Percentiles rank a stretch among this genome's conserved stretches.
These are phyloP conservation scores for Sugiyamaella sp. DNA, from an alignment of 1,139 yeast genomes.

Conservation along the genomic window DNA sequence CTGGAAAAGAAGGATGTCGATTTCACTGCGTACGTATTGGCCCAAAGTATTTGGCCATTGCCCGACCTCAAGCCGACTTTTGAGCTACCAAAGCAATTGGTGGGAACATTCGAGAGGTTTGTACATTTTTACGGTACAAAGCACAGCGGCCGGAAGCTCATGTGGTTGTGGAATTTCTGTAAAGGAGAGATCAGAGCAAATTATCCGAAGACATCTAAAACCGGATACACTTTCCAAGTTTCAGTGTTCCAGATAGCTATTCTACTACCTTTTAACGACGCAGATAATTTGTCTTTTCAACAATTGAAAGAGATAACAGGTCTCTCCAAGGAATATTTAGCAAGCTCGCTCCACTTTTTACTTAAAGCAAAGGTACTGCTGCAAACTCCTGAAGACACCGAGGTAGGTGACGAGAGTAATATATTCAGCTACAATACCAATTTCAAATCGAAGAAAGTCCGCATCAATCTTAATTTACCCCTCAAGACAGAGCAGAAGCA, in stretches of 20 bases:
- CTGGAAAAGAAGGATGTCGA: constrained; percentile 46
- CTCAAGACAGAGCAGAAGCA: constrained; percentile 75
- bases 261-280: constrained; percentile 73
- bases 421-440: constrained; percentile 73
- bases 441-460: constrained; percentile 81
- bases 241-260: constrained; percentile 88
- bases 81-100: constrained; percentile 64
- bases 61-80: constrained; percentile 53
- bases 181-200: constrained; percentile 94
- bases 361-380: constrained; percentile 75
- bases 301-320: constrained; percentile 71
- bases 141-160: constrained; percentile 85
- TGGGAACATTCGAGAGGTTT: constrained; percentile 65
- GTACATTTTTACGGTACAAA: constrained; percentile 69
- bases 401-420: constrained; percentile 50
- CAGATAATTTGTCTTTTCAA: constrained; percentile 58
- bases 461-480: constrained; percentile 83
- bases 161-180: constrained; percentile 96
- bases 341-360: constrained; percentile 76
- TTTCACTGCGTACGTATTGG: constrained; percentile 76
- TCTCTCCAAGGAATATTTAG: constrained; percentile 64
- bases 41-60: constrained; percentile 92
- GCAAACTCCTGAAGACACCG: constrained; percentile 52
- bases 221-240: constrained; percentile 81
- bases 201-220: constrained; percentile 69